phyloP scores from a whole-genome alignment of 345 rosid genomes.

The Rhodamnia rubescens region DNA sequence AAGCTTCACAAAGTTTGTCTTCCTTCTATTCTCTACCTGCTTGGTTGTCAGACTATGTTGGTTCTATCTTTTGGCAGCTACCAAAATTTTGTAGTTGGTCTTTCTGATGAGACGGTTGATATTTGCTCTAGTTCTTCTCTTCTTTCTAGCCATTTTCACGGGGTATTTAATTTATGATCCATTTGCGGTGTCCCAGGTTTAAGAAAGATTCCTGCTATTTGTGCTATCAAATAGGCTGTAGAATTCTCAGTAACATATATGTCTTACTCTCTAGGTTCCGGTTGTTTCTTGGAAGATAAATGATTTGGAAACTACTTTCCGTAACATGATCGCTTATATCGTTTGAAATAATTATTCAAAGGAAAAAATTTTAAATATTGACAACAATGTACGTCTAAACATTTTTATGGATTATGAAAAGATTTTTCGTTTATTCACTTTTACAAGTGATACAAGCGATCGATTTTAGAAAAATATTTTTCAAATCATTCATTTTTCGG shows the following conservation, averaged over 20 bases:
- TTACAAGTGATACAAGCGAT: too few relatives aligned
- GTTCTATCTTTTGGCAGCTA: not conserved
- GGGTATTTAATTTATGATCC: not conserved
- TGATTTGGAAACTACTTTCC: too few relatives aligned
- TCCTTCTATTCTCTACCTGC: not conserved
- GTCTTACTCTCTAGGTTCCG: not conserved
- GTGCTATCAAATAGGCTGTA: not conserved
- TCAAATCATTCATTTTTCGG: too few relatives aligned
- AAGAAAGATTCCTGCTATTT: not conserved
- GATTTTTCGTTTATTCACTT: too few relatives aligned
- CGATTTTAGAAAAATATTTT: too few relatives aligned
- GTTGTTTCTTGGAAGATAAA: too few relatives aligned
- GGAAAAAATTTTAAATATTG: too few relatives aligned
- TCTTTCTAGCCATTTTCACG: not conserved
- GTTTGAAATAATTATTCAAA: too few relatives aligned
- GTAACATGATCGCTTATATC: too few relatives aligned
- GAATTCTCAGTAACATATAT: not conserved
- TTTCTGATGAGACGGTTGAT: not conserved
- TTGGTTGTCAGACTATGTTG: not conserved
- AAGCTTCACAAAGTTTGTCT: not conserved
- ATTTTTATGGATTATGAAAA: too few relatives aligned
- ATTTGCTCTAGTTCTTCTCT: not conserved
- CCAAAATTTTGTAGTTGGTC: not conserved
- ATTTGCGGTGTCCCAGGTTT: not conserved
- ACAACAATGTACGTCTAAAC: too few relatives aligned